Conservation (phyloP, 768 basidiomycete species). For the Sarcodon aspratus region DNA sequence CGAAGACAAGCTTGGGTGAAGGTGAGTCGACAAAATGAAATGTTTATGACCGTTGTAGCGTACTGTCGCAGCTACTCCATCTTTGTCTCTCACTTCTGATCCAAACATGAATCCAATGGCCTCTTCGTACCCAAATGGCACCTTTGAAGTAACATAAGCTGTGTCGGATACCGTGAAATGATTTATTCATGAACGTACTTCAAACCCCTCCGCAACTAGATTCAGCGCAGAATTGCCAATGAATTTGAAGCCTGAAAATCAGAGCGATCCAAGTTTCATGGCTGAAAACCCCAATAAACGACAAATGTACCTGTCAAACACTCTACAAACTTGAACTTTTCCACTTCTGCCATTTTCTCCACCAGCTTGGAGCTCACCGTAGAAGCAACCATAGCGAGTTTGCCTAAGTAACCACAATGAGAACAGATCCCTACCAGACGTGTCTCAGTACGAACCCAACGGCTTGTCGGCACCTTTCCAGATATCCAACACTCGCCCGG, state of each 20-base stretch:
- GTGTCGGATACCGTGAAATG: not conserved
- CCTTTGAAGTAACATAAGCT: constrained; percentile 1
- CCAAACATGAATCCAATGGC: constrained; percentile 91
- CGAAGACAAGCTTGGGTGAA: constrained; percentile 45
- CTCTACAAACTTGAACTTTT: constrained; percentile 79
- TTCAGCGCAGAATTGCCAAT: constrained; percentile 75
- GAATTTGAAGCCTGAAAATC: constrained; percentile 66
- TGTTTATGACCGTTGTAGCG: constrained; percentile 4
- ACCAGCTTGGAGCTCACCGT: constrained; percentile 91
- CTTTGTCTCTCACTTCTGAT: constrained; percentile 70
- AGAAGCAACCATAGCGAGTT: constrained; percentile 78
- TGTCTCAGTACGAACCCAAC: constrained; percentile 20
- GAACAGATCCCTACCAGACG: not conserved
- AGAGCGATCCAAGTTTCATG: constrained; percentile 8
- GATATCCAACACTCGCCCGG: constrained; percentile 28
- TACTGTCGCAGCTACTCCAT: constrained; percentile 77
- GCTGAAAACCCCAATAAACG: not conserved
- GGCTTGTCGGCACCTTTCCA: constrained; percentile 36
- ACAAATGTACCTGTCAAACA: constrained; percentile 60
- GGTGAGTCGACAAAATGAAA: not conserved
- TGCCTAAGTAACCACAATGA: constrained; percentile 31
- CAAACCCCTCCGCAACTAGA: constrained; percentile 53
- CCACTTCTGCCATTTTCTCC: constrained; percentile 56
- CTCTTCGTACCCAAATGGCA: constrained; percentile 80
- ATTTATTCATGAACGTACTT: constrained; percentile 22